Base-by-base conservation (phyloP, 139 green algal genomes). In the Spirogloea muscicola region DNA sequence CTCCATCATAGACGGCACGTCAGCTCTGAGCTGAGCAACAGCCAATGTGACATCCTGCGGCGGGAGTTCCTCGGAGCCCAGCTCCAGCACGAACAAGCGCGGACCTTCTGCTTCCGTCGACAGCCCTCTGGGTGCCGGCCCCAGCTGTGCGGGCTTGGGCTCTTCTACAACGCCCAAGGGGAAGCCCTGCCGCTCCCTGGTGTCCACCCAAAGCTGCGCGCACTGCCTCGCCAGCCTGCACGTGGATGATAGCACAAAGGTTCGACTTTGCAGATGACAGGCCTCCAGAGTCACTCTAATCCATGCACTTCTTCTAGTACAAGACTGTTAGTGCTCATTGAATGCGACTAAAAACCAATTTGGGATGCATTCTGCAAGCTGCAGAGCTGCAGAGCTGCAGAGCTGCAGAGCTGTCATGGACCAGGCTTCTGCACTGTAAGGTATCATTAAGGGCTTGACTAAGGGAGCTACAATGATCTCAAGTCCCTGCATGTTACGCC, bases 31-130 rank as follows among this genome's bases (percentile, higher is more conserved):
- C 85, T 98, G 94, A 21, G 79, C 57, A 29, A 93, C 48, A 1
- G 82, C 90, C 0, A 79, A 69, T 25, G 75, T 71, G 36, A 97
- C 86, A 37, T 99, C 95, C 36, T 93, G 85, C 1, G 95, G 91
- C 0, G 95, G 95, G 48, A 99, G 85, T 88, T 99, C 95, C 86
- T 99, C 94, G 18, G 83, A 90, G n/a, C 95, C 95, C 16, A 99
- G 78, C 86, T 99, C 95, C 51, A 99, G 75, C 61, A 98, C 89
- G 81, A 98, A 94, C 36, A 83, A 72, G 1, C 78, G 70, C 37
- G 81, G n/a, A 5, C 48, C 1, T 36, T 49, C 38, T 13, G 67
- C n/a, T 1, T 29, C 16, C 3, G 48, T 21, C 2, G 39, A 18
- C 33, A 10, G 27, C 33, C 43, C 18, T 38, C 27, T 33, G 21